Evolutionary conservation across 257 asterid genomes (phyloP).

Genomic region (Solanum bulbocastanum): DNA sequence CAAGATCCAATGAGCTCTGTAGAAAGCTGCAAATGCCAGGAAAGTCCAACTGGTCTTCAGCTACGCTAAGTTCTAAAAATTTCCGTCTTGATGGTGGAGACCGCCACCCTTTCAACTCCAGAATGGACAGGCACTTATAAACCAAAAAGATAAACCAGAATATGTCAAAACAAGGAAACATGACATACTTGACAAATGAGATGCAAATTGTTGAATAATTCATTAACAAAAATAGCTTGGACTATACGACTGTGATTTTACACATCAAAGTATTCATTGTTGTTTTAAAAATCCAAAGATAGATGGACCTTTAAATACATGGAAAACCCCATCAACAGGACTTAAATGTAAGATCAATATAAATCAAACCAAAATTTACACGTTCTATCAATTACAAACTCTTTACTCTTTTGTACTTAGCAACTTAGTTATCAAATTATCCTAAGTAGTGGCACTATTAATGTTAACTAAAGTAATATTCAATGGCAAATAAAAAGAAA

Average conservation of each 20-base stretch:
- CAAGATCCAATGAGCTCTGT: not conserved
- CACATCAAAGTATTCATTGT: not conserved
- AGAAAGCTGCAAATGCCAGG: not conserved
- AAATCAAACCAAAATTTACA: not conserved
- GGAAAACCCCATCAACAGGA: not conserved
- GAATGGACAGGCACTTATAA: not conserved
- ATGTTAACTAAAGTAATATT: not conserved
- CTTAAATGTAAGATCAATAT: not conserved
- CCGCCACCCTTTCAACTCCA: not conserved
- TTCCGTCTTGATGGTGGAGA: not conserved
- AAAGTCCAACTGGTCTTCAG: not conserved
- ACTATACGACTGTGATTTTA: not conserved
- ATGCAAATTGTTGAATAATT: not conserved
- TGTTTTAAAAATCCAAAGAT: not conserved
- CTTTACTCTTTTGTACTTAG: not conserved
- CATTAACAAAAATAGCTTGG: not conserved
- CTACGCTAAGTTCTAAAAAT: not conserved
- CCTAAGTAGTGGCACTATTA: not conserved
- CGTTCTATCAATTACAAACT: not conserved
- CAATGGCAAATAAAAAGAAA: not conserved
- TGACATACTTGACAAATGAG: not conserved
- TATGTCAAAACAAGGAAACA: not conserved
- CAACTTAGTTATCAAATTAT: not conserved
- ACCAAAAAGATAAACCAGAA: not conserved
- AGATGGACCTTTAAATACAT: not conserved